Evolutionary conservation across 164 flowering plant genomes (phyloP).

Genomic region (Echeveria elegans): DNA sequence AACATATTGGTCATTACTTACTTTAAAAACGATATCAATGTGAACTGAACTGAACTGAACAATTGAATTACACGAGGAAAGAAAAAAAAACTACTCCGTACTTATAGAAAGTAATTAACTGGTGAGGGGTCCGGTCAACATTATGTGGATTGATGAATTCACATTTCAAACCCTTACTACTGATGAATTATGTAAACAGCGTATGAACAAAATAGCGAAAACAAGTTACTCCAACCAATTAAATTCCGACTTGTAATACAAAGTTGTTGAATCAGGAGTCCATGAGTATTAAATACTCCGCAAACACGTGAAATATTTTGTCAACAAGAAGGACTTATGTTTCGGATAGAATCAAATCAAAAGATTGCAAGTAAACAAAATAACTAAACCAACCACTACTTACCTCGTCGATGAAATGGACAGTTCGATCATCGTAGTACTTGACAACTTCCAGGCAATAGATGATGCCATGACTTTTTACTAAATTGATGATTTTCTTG

Average conservation of each 20-base stretch:
- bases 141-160: too few species aligned
- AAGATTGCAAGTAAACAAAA: background rate
- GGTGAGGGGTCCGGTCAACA: too few species aligned
- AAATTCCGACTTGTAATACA: background rate
- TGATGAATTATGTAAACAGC: too few species aligned
- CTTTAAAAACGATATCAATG: too few species aligned
- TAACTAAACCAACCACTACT: background rate
- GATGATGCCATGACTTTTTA: slow-evolving; percentile 30
- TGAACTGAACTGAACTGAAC: too few species aligned
- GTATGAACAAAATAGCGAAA: background rate
- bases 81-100: too few species aligned
- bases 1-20: too few species aligned
- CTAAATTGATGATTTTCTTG: slow-evolving; percentile 30
- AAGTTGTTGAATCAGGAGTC: background rate
- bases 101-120: too few species aligned
- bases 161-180: too few species aligned
- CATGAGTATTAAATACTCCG: background rate
- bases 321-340: background rate
- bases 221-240: background rate
- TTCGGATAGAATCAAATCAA: background rate
- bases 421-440: slow-evolving; percentile 35
- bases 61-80: too few species aligned
- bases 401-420: slow-evolving; percentile 35
- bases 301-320: background rate
- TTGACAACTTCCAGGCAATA: slow-evolving; percentile 72